phyloP scores from a whole-genome alignment of 441 rosid species.

The Brassica balearica region DNA sequence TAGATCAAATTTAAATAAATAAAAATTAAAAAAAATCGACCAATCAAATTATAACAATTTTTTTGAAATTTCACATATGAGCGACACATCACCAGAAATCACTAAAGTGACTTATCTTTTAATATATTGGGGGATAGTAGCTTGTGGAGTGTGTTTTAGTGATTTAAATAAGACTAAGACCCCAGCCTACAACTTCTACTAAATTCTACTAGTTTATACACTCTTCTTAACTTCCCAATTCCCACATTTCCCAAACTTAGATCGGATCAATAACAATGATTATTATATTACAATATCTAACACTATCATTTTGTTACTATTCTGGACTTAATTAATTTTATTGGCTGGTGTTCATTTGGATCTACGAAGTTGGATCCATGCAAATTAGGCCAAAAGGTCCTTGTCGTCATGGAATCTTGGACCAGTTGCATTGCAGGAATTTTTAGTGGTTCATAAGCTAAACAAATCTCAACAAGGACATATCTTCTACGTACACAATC shows the following conservation, averaged over 20 bases:
- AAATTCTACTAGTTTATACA: neutral
- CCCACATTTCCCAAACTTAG: neutral
- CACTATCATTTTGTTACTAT: slow-evolving; percentile 1
- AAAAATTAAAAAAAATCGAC: too few relatives aligned
- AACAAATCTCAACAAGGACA: slow-evolving; percentile 45
- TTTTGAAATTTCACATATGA: too few relatives aligned
- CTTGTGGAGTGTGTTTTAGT: neutral
- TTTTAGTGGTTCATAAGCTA: slow-evolving; percentile 37
- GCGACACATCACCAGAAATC: too few relatives aligned
- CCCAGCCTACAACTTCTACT: slow-evolving; percentile 25
- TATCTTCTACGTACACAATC: slow-evolving; percentile 29
- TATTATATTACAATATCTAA: neutral
- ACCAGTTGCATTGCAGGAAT: slow-evolving; percentile 37
- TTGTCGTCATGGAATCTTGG: slow-evolving; percentile 41
- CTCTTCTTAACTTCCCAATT: neutral
- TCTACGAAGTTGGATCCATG: slow-evolving; percentile 36
- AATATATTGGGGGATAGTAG: neutral
- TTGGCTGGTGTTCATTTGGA: slow-evolving; percentile 44
- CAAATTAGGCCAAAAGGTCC: slow-evolving; percentile 36
- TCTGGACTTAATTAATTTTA: neutral
- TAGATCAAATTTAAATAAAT: too few relatives aligned
- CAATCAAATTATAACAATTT: too few relatives aligned
- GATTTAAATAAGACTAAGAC: slow-evolving; percentile 16
- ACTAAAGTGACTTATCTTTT: too few relatives aligned
- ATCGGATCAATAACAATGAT: neutral